These are phyloP conservation scores for Kalmanozyma brasiliensis DNA, from an alignment of 1,284 basidiomycete genomes.

Conservation along the genomic window DNA sequence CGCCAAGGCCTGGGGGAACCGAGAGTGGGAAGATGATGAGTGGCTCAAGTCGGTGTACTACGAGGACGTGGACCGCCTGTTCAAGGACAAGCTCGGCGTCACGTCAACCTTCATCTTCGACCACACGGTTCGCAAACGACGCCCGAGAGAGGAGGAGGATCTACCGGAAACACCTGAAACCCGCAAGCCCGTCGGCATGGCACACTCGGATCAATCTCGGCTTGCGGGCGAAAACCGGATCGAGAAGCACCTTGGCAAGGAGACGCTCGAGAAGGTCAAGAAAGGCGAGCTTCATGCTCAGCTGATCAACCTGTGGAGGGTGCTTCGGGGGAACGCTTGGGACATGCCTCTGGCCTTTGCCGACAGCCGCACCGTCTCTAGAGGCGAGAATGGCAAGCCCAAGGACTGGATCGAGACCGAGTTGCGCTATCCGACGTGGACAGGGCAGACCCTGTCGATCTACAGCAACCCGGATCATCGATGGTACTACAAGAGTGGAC, in stretches of 20 bases:
- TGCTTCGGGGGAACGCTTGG: conserved; percentile 72
- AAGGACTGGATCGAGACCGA: conserved; percentile 48
- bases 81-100: conserved; percentile 53
- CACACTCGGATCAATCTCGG: conserved; percentile 55
- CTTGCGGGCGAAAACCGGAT: conserved; percentile 56
- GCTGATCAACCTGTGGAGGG: conserved; percentile 80
- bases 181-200: conserved; percentile 47
- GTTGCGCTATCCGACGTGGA: conserved; percentile 51
- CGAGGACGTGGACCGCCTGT: conserved; percentile 46
- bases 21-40: conserved; percentile 44
- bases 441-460: conserved; percentile 68
- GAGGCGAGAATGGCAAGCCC: conserved; percentile 40
- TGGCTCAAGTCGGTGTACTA: conserved; percentile 55
- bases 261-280: conserved; percentile 47
- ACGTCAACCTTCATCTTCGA: conserved; percentile 58
- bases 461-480: conserved; percentile 72
- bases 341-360: conserved; percentile 76
- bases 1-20: conserved; percentile 35
- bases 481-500: conserved; percentile 76
- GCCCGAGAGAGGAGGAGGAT: conserved; percentile 32
- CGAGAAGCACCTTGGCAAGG: conserved; percentile 52
- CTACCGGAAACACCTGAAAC: conserved; percentile 45
- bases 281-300: conserved; percentile 71
- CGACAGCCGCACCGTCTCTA: conserved; percentile 73
- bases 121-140: conserved; percentile 55